Base-by-base conservation (phyloP, 2,329 filamentous ascomycete species). In the Exophiala sp. region DNA sequence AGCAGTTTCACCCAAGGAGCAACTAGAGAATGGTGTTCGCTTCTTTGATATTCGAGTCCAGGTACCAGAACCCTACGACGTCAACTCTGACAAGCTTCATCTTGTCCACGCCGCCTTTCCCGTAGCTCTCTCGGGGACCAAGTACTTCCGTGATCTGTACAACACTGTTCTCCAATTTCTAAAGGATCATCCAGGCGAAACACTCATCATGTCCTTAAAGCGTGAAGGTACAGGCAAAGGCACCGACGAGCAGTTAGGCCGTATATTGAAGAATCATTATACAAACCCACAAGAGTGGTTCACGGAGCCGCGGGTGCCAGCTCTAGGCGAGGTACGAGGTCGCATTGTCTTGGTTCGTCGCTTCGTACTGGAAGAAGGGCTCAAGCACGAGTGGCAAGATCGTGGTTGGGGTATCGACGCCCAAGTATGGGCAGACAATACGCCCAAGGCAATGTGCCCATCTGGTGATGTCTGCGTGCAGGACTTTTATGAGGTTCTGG, bases 21-120 rank as follows among this genome's bases (percentile, higher is more conserved):
- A 99, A 72, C 83, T 99, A 24, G 78, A 85, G 52, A 92, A 96
- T 68, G 94, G 94, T 24, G 87, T 97, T 42, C 89, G 94, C 47
- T 97, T 96, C 77, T 85, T 99, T 62, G 94, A 99, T 69, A 83
- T 99, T 58, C 85, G 94, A 47, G 88, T 96, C 1, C 85, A 88
- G 63, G 83, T 84, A 1, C 75, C 79, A 29, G 75, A 75, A 48
- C 78, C 82, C 1, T 74, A 79, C 1, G 77, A 87, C 49, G 68
- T 73, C 0, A 76, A 78, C 58, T 81, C 82, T 60, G 84, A 89
- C 67, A 79, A 82, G 38, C 79, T 97, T 12, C 76, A 85, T 50
- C 87, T 99, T 29, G 92, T 97, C 3, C 94, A 99, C 75, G 85
- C 87, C 65, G 89, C 84, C 20, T 97, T 97, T 68, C 91, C 94